Conservation (phyloP, 2,329 filamentous ascomycete genomes). For the Diplodia seriata region DNA sequence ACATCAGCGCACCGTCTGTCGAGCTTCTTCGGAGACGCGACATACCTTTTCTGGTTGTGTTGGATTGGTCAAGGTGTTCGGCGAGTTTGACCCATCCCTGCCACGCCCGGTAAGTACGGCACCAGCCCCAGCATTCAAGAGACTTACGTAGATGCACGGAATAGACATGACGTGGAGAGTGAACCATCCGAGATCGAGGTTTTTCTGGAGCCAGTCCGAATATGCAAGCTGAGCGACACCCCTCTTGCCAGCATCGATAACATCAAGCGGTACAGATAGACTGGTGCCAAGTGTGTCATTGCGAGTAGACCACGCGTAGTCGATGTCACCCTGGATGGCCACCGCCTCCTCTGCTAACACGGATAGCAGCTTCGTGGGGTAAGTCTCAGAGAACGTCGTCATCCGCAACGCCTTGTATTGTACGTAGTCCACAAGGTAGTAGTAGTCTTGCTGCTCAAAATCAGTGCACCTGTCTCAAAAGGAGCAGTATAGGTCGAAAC, state of each 20-base stretch:
- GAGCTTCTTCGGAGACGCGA: no score
- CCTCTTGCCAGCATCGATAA: neutral
- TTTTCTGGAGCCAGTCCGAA: constrained; percentile 10
- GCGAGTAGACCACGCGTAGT: constrained; percentile 9
- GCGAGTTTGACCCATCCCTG: constrained; percentile 7
- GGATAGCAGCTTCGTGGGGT: neutral
- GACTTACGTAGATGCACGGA: constrained; percentile 3
- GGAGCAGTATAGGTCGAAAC: neutral
- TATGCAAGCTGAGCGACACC: constrained; percentile 3
- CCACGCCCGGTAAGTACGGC: neutral
- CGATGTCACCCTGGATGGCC: constrained; percentile 1
- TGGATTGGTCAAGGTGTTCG: neutral
- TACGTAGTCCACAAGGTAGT: constrained; percentile 12
- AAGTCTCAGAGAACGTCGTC: constrained; percentile 8
- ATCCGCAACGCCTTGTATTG: constrained; percentile 17
- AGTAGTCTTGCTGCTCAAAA: neutral
- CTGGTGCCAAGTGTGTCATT: neutral
- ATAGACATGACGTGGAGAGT: constrained; percentile 9
- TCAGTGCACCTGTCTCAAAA: neutral
- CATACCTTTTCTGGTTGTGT: neutral
- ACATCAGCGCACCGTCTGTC: neutral
- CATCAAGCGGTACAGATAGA: neutral
- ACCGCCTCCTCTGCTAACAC: neutral
- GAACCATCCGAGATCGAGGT: constrained; percentile 16
- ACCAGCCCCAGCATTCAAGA: no score